Base-by-base conservation (phyloP, 2,329 filamentous ascomycete species). In the Exserohilum rostratum region DNA sequence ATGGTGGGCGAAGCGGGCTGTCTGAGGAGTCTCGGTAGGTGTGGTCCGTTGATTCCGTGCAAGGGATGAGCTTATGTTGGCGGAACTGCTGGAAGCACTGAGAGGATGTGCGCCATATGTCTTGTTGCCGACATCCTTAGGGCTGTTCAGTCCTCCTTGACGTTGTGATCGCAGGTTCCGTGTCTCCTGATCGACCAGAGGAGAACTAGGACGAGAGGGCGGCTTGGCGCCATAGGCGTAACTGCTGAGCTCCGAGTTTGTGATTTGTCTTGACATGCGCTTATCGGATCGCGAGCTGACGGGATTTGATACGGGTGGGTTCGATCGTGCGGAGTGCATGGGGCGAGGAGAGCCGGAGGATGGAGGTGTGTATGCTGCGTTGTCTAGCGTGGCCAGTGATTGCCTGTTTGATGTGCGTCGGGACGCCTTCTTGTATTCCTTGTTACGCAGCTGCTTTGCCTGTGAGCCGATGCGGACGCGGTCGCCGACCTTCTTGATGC, bases 401-500 rank as follows among this genome's bases (percentile, higher is more conserved):
- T 96, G 90, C 90, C 93, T 85, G 79, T 96, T 82, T 42, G 76
- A 78, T 25, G 66, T 91, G 57, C 91, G 86, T 79, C 91, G 92
- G 77, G 78, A 80, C 10, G 75, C 76, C 62, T 77, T 75, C 58
- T 77, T 79, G 68, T 79, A 81, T 48, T 81, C 78, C 58, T 74
- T 78, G 58, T 77, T 80, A 9, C 80, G 69, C 43, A 82, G 79
- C 44, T 78, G 71, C 67, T 82, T 82, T 25, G 78, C 79, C 55
- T 81, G 79, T 2, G 78, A 75, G 39, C 79, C 77, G 57, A 99
- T 88, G 60, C 93, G 90, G 31, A 99, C 93, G 49, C 95, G 88
- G 76, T 99, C 95, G 61, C 95, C 95, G 62, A 99, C 90, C 77
- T 98, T 99, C 66, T 96, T 96, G 66, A 99, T 93, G 38, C 95